Conservation (phyloP, 2,329 filamentous ascomycete genomes). For the Alternaria postmessia region DNA sequence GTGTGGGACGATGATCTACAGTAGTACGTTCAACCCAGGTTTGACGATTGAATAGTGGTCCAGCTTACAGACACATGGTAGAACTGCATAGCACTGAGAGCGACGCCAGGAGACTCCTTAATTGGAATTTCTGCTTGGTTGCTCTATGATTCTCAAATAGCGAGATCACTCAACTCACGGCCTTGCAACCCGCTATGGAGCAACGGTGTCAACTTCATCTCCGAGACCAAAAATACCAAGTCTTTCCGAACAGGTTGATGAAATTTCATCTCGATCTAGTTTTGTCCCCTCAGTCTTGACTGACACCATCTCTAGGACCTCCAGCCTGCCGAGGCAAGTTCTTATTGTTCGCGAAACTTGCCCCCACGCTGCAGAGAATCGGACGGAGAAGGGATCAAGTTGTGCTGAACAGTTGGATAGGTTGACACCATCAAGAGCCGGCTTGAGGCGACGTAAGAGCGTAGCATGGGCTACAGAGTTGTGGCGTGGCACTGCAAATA, state of each 20-base stretch:
- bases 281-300: background rate
- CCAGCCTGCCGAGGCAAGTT: background rate
- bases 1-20: background rate
- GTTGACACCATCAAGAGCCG: background rate
- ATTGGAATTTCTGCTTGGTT: background rate
- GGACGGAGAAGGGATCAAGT: background rate
- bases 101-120: background rate
- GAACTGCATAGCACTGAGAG: no score
- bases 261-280: background rate
- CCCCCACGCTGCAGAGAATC: background rate
- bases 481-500: background rate
- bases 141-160: background rate
- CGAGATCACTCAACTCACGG: background rate
- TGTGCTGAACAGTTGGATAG: background rate
- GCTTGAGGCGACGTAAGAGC: background rate
- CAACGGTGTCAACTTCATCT: background rate
- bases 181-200: background rate
- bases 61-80: background rate
- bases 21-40: background rate
- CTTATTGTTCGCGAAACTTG: background rate
- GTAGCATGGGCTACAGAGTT: background rate
- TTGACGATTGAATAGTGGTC: background rate
- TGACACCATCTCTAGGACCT: background rate
- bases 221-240: background rate
- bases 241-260: background rate